Base-by-base conservation (phyloP, 1,284 basidiomycete genomes). In the Somion occarium region DNA sequence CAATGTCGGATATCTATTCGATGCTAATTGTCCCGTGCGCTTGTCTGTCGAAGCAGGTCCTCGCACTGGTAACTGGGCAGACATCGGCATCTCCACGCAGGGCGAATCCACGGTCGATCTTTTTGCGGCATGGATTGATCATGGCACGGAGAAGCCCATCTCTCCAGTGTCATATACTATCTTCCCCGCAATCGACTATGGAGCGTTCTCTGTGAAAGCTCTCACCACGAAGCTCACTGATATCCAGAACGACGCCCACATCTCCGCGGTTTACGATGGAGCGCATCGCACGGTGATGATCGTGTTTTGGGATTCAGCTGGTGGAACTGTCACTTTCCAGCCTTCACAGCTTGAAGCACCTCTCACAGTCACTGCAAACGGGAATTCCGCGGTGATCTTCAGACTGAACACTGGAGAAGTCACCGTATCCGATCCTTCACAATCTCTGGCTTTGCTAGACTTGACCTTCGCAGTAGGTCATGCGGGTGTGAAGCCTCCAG, bases 91-190 rank as follows among this genome's bases (percentile, higher is more conserved):
- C 11, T 83, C 82, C 3, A 69, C 67, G 0, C 71, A 75, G 46
- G 77, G 79, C 13, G 69, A 74, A 1, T 61, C 67, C 26, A 79
- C 74, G 1, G 76, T 80, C 38, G 73, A 82, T 59, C 65, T 87
- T 22, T 88, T 86, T 67, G 66, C 78, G 0, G 83, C 84, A 1
- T 83, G 76, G 73, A 66, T 85, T 34, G 61, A 74, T 23, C 82
- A 84, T 58, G 60, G 61, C 30, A 57, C 65, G 5, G 48, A 52
- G 13, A 38, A 52, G 13, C 48, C 48, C 1, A 24, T 50, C 43
- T 54, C 63, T 1, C 68, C 78, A 1, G 61, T 75, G 18, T 69
- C 77, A 3, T 88, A 86, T 61, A 71, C 74, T 12, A 68, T 73
- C 39, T 83, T 76, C 65, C 83, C 83, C 24, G 79, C 74, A 1